phyloP scores from a whole-genome alignment of 306 rosid species.

The Hippophae rhamnoides region DNA sequence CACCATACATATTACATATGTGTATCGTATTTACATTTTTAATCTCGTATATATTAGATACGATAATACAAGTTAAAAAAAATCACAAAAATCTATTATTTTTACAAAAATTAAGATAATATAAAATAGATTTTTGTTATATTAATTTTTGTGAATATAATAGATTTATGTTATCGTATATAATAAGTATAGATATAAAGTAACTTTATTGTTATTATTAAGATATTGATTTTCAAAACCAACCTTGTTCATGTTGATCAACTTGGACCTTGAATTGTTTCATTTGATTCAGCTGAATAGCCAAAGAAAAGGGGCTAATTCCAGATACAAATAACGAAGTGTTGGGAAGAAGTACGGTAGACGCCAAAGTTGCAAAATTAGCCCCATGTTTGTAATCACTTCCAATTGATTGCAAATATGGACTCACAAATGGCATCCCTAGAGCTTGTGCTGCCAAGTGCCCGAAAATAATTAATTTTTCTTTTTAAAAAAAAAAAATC shows the following conservation, averaged over 20 bases:
- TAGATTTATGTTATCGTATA: no score
- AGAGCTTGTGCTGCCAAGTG: constrained; percentile 50
- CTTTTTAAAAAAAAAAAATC: no score
- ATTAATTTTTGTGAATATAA: no score
- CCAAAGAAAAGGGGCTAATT: constrained; percentile 67
- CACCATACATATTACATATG: no score
- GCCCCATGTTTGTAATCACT: constrained; percentile 54
- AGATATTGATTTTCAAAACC: not conserved
- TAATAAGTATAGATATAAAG: no score
- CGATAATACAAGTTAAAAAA: no score
- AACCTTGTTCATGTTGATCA: constrained; percentile 30
- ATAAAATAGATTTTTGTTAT: no score
- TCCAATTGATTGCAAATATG: constrained; percentile 65
- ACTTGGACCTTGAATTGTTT: constrained; percentile 57
- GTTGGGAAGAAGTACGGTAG: constrained; percentile 62
- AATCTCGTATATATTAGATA: no score
- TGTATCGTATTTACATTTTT: no score
- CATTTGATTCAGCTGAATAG: constrained; percentile 75
- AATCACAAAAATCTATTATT: no score
- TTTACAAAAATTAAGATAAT: no score
- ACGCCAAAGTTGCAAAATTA: constrained; percentile 66
- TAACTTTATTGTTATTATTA: no score
- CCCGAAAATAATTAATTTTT: not conserved
- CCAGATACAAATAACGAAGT: constrained; percentile 46
- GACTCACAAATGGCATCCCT: constrained; percentile 62